Percentiles rank a stretch among this genome's conserved stretches.
Conservation (phyloP, 2,329 filamentous ascomycete species). For the Arthrobotrys sphaeroides region DNA sequence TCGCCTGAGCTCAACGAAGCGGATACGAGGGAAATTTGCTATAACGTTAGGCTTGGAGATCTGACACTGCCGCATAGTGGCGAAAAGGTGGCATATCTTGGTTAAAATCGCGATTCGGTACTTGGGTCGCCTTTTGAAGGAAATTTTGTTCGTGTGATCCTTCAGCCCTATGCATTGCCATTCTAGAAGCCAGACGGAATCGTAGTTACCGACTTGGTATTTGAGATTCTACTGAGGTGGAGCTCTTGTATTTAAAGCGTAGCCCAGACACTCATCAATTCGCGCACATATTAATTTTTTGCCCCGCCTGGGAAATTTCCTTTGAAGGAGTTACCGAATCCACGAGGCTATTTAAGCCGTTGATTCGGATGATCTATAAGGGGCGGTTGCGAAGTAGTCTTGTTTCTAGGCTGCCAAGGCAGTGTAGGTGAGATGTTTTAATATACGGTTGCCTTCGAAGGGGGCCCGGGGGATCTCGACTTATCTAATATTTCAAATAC, state of each 20-base stretch:
- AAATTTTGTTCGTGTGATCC: not conserved
- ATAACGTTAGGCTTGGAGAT: not conserved
- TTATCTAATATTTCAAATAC: no score
- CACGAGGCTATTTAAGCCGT: no score
- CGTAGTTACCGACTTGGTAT: not conserved
- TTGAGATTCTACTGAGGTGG: not conserved
- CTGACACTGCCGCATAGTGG: not conserved
- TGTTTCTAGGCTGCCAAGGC: no score
- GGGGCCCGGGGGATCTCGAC: no score
- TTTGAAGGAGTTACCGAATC: no score
- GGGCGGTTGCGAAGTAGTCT: no score
- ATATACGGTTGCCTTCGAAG: no score
- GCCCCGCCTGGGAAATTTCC: no score
- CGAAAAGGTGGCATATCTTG: not conserved
- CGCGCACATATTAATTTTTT: no score
- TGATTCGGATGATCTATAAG: no score
- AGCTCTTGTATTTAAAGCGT: not conserved
- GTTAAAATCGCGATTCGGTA: constrained; percentile 10
- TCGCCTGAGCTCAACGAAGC: not conserved
- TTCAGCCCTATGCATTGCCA: constrained; percentile 8
- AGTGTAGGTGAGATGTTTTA: no score
- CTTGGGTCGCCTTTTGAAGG: not conserved
- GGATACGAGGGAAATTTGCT: not conserved
- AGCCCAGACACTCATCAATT: no score
- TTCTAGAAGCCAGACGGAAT: not conserved